Conservation (phyloP, 2,329 filamentous ascomycete genomes). For the Cladosporium sp. region DNA sequence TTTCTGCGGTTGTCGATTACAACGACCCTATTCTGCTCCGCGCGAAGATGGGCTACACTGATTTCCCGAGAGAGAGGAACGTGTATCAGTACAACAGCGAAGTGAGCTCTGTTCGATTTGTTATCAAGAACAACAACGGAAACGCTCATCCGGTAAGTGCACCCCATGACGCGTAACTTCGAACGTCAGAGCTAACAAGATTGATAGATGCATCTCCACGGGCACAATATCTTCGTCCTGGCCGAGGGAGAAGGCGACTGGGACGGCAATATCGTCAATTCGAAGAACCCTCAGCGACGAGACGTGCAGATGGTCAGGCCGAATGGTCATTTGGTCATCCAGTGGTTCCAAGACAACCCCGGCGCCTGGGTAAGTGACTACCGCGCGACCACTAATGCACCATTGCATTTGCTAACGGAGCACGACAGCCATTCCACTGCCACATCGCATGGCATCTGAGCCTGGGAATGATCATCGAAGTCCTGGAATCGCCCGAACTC, state of each 20-base stretch:
- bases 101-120: slow-evolving; percentile 16
- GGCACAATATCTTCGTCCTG: slow-evolving; percentile 45
- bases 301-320: slow-evolving; percentile 30
- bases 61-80: slow-evolving; percentile 34
- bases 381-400: not conserved
- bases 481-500: slow-evolving; percentile 37
- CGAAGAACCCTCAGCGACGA: slow-evolving; percentile 36
- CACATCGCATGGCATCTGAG: slow-evolving; percentile 27
- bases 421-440: slow-evolving; percentile 38
- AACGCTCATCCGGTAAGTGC: slow-evolving; percentile 19
- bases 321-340: slow-evolving; percentile 31
- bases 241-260: slow-evolving; percentile 38
- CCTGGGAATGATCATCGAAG: slow-evolving; percentile 22
- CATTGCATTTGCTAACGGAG: slow-evolving; percentile 38
- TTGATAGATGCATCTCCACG: slow-evolving; percentile 44
- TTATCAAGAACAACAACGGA: slow-evolving; percentile 31
- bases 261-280: slow-evolving; percentile 37
- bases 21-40: slow-evolving; percentile 57
- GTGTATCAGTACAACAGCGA: slow-evolving; percentile 38
- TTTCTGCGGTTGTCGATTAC: slow-evolving; percentile 52
- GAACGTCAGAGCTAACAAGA: not conserved
- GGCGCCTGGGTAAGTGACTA: slow-evolving; percentile 26
- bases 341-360: slow-evolving; percentile 34
- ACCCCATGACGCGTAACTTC: not conserved
- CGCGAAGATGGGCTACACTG: slow-evolving; percentile 35